phyloP scores from a whole-genome alignment of 2,329 filamentous ascomycete genomes.

The Paecilomyces dactylethromorphus region DNA sequence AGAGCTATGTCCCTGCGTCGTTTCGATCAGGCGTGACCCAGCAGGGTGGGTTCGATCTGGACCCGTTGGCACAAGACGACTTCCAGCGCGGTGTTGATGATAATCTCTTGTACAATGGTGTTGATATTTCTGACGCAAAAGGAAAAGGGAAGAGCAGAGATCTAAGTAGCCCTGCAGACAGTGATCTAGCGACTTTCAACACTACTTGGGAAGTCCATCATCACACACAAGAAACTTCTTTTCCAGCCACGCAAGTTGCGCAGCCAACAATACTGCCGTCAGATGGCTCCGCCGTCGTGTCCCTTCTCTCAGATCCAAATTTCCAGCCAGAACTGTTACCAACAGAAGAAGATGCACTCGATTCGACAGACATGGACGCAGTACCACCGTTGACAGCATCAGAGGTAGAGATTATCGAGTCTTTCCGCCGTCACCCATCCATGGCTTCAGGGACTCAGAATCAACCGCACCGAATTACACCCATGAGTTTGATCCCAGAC shows the following conservation, averaged over 20 bases:
- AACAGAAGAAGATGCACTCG: constrained; percentile 18
- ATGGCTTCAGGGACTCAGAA: not conserved
- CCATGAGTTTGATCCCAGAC: constrained; percentile 25
- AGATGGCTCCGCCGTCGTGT: constrained; percentile 38
- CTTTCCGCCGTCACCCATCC: constrained; percentile 19
- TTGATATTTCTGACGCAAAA: constrained; percentile 9
- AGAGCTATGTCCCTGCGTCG: constrained; percentile 8
- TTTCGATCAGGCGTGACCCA: constrained; percentile 14
- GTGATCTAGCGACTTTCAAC: constrained; percentile 6
- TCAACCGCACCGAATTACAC: constrained; percentile 15
- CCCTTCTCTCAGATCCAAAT: constrained; percentile 27
- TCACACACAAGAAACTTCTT: not conserved
- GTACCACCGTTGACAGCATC: constrained; percentile 15
- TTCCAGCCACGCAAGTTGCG: not conserved
- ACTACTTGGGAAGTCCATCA: constrained; percentile 14
- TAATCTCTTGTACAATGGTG: not conserved
- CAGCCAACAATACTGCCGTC: constrained; percentile 6
- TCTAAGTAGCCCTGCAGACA: not conserved
- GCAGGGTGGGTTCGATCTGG: constrained; percentile 12
- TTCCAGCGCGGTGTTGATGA: constrained; percentile 14
- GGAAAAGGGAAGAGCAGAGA: constrained; percentile 6
- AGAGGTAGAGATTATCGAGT: constrained; percentile 25
- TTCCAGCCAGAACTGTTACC: constrained; percentile 24
- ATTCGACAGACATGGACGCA: constrained; percentile 12
- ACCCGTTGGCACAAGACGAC: constrained; percentile 13